A percentile compares a stretch with the other conserved stretches of the same genome.
Evolutionary conservation across 2,329 filamentous ascomycete species (phyloP).

Genomic region (Xylariaceae sp.): DNA sequence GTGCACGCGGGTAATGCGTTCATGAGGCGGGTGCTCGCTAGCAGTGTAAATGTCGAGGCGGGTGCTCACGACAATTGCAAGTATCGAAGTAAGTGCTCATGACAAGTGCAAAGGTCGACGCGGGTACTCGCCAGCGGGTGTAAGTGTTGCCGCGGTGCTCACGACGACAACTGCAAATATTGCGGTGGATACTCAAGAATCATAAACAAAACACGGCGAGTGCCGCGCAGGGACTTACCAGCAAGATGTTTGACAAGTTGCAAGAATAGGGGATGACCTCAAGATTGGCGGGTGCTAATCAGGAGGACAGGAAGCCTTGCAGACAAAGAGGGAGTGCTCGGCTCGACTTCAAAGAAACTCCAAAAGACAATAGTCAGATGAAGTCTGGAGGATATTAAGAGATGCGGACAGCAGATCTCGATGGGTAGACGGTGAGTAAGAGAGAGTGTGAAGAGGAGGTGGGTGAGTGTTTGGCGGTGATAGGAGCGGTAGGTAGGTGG

Average conservation of each 20-base stretch:
- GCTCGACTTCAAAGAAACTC: slow-evolving; percentile 15
- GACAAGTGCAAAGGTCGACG: no score
- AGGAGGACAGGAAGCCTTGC: slow-evolving; percentile 17
- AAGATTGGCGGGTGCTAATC: slow-evolving; percentile 17
- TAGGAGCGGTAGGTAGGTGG: slow-evolving; percentile 18
- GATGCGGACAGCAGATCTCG: slow-evolving; percentile 4
- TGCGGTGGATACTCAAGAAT: no score
- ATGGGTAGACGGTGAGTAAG: slow-evolving; percentile 4
- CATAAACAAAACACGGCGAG: no score
- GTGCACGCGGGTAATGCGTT: no score
- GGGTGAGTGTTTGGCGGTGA: slow-evolving; percentile 7
- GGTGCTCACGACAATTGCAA: no score
- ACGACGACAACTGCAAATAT: no score
- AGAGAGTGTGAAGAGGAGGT: slow-evolving; percentile 1
- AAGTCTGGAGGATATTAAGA: slow-evolving; percentile 9
- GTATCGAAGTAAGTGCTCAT: no score
- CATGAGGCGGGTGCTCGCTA: no score
- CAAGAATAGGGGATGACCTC: slow-evolving; percentile 13
- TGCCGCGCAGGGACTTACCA: slow-evolving; percentile 2
- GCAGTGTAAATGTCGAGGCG: no score
- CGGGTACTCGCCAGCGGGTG: no score
- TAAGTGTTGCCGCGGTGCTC: no score
- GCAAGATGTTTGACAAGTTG: slow-evolving; percentile 15
- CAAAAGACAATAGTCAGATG: slow-evolving; percentile 17
- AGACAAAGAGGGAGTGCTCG: slow-evolving; percentile 21